Base-by-base conservation (phyloP, 176 grass and related monocot genomes). In the Oryza meyeriana region DNA sequence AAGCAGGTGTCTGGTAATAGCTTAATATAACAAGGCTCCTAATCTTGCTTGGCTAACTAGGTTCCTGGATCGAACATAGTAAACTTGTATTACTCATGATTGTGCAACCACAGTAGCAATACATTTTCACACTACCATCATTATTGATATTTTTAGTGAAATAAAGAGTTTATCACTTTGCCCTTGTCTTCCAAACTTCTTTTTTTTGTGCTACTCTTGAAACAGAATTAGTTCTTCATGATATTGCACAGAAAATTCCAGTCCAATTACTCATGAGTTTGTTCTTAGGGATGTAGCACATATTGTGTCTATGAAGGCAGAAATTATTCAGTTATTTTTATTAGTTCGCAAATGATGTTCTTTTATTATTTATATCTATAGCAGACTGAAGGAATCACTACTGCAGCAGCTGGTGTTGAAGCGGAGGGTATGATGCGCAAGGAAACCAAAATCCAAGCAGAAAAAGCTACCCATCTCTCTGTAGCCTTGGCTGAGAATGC, bases 401-500 rank as follows among this genome's bases (percentile, higher is more conserved):
- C 88, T 25, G 79, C 84, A 38, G 86, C 86, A 80, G 81, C 86
- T 77, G 88, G 88, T 91, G 86, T 89, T 83, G 88, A 86, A 75
- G 87, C 39, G 22, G 95, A 95, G 91, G 88, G 88, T 22, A 73
- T 93, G 22, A 85, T 91, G 50, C 85, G 92, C 41, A 78, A 86
- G 87, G 88, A 94, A 81, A 84, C 87, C 55, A 95, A 91, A 87
- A 72, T 84, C 77, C 84, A 95, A 93, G 88, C 88, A 81, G 95
- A 98, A 83, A 91, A 93, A 41, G 82, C 81, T 69, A 90, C 88
- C 45, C 84, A 89, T 83, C 76, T 93, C 71, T 93, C 86, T 40
- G 82, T 88, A 87, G 85, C 80, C 11, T 91, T 98, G 80, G 95
- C 88, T 82, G 92, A 98, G 83, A 98, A 98, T 86, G 84, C 95